Conservation (phyloP, 345 rosid species). For the Corymbia maculata region DNA sequence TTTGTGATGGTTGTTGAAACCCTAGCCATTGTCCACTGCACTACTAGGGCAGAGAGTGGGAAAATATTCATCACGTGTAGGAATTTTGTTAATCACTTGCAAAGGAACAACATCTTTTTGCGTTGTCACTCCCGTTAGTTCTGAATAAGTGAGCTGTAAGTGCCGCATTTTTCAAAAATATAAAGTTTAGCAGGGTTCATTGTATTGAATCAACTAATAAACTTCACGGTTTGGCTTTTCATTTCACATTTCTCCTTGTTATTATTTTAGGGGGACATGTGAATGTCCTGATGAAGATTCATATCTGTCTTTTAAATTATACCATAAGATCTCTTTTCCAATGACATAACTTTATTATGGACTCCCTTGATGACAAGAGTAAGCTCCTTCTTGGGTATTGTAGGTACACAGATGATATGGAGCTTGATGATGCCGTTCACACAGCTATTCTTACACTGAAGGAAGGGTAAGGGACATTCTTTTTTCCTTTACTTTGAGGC, state of each 20-base stretch:
- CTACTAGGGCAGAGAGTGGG: background rate
- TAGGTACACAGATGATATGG: slow-evolving; percentile 96
- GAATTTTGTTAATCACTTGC: background rate
- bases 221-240: background rate
- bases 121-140: background rate
- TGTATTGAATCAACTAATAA: background rate
- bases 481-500: background rate
- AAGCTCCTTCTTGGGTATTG: background rate
- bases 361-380: background rate
- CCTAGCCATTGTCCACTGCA: background rate
- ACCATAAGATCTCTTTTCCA: background rate
- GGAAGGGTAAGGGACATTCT: slow-evolving; percentile 59
- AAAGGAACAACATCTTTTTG: background rate
- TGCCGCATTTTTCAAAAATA: background rate
- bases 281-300: background rate
- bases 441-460: slow-evolving; percentile 89
- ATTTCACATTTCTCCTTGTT: background rate
- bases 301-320: background rate
- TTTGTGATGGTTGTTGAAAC: background rate
- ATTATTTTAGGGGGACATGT: background rate
- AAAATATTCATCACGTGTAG: background rate
- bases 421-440: slow-evolving; percentile 98
- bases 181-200: background rate
- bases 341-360: background rate
- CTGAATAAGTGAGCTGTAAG: background rate